Base-by-base conservation (phyloP, 306 rosid genomes). In the Malus orientalis region DNA sequence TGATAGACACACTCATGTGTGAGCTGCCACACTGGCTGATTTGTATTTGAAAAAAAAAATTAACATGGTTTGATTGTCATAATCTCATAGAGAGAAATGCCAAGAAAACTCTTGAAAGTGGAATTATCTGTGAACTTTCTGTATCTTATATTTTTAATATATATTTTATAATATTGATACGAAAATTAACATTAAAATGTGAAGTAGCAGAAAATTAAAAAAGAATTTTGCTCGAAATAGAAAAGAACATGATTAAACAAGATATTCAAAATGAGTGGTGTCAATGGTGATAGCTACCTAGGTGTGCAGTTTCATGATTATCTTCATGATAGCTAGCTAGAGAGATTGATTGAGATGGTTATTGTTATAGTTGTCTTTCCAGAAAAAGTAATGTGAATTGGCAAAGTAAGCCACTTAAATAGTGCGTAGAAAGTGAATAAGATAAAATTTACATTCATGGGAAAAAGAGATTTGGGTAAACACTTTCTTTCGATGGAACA, bases 131-230 rank as follows among this genome's bases (percentile, higher is more conserved):
- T 38, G 10, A 1, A 38, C 10, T 38, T 0, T 38, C 2, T 38
- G 0, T 38, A 38, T 7, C 0, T 38, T 38, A 38, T 38, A 38
- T 7, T 38, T 36, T 38, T 38, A 38, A 1, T 2, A 38, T 0
- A 7, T 7, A 7, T 38, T 7, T 2, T 38, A 38, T 7, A 38
- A 38, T 7, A 0, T 38, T 38, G 2, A 38, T 0, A 38, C 0
- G 0, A 38, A 38, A 38, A 38, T 7, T 7, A 38, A 38, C 0
- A 1, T 7, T 1, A 38, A 38, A 38, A 6, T 38, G 0, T 7
- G 2, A 38, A 1, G 2, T 2, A 7, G 0, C 7, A 7, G 2
- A 36, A 0, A 36, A 1, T 0, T 33, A 2, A 33, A 5, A 33
- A 5, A 5, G 6, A 4, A 33, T 6, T 6, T 1, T 4, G 0